Evolutionary conservation across 768 basidiomycete species (phyloP), one percentile per base, ranked within the genome.

Genomic region (Russula virescens): DNA sequence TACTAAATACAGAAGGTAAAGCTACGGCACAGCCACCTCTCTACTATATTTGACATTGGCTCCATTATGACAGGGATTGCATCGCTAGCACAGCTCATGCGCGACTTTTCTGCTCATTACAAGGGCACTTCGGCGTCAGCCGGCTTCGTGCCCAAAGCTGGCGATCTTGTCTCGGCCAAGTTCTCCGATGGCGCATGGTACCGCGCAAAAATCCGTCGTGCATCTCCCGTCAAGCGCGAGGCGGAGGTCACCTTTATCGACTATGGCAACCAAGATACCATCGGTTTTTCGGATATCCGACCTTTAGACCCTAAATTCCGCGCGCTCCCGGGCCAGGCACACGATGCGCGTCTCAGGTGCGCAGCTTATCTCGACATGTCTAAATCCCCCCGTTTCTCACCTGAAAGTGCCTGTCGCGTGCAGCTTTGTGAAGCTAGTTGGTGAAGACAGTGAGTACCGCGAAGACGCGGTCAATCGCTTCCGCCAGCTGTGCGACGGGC

Each of bases 141-240:
- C n/a, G 83, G 81, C 54, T 95, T 94, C 69, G 77, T 79, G 5
- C 96, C 96, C 0, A 86, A 84, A 71, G 84, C 81, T 21, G 94
- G 94, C 9, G 94, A 98, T 60, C 79, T 98, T 28, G 91, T 99
- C 19, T 93, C 92, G 14, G 96, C 94, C 19, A 94, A 94, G 71
- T 98, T 98, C 75, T 90, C 89, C 52, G 90, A 97, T 69, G 91
- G 91, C 9, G 79, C 87, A 52, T 99, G 96, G 97, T 98, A 98
- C 75, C 89, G 96, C 55, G 96, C 96, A 48, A 91, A 86, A 76
- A 87, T 98, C 63, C 88, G 89, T 56, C 82, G 91, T 23, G 77
- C 84, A n/a, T 95, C 92, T 49, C 84, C 91, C 5, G 69, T 91
- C 46, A 97, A 95, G 76, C 94, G 89, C 71, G 93, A 97, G 74